Base-by-base conservation (phyloP, 164 flowering plant species). In the Buxus sempervirens region DNA sequence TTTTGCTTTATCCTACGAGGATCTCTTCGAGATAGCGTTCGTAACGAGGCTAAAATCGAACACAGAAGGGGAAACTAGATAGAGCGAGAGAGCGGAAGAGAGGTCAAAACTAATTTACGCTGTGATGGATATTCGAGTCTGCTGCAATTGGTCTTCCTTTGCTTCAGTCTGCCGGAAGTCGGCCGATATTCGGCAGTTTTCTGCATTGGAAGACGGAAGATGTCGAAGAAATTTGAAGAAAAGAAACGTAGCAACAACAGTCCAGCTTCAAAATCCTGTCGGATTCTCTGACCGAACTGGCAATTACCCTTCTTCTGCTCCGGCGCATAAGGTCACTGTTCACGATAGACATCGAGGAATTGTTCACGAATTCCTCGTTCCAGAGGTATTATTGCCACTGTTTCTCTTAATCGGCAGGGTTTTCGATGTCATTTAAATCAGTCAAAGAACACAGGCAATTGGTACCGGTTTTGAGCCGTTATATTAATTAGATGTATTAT, bases 341-440 rank as follows among this genome's bases (percentile, higher is more conserved):
- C 94, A 81, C 72, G 98, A 94, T 72, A 74, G 91, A 53, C 81
- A 82, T 62, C 88, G 91, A 23, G 97, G 88, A 1, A 76, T 88
- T n/a, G 82, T 80, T 60, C 97, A 93, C 74, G 84, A 90, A 54
- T 93, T 91, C 84, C 49, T 77, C 22, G 98, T 93, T 25, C 98
- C 98, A 2, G 97, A 93, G 97, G 98, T 91, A 65, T 4, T 12
- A 10, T 10, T 16, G 9, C 22, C 51, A 36, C 65, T 18, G 18
- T 5, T 5, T 21, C 38, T 51, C 48, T 49, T 54, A 15, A 15
- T 10, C 16, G 19, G 13, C 36, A 22, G 48, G 24, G 60, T 15
- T 12, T 9, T 9, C 14, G 28, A 57, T 57, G 26, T 4, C 3
- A 57, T 25, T 32, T 32, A n/a, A n/a, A n/a, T n/a, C n/a, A n/a